Percentiles rank a stretch among this genome's conserved stretches.
Evolutionary conservation across 176 grass and related monocot genomes (phyloP).

Genomic region (Poa pratensis): DNA sequence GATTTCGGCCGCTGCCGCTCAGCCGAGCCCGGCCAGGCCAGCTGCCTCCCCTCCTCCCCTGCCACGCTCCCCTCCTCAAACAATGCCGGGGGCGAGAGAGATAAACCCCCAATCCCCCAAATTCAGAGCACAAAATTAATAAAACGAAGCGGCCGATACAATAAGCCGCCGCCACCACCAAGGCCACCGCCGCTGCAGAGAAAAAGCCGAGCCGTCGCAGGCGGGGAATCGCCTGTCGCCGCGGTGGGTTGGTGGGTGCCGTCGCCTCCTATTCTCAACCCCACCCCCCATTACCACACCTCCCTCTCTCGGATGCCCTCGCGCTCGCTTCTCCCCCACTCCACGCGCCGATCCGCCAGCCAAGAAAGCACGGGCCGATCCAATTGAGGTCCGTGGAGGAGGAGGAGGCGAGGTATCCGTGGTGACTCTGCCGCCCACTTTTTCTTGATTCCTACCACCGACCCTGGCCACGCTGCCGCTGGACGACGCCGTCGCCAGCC

Average conservation of each 20-base stretch:
- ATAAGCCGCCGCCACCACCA: slow-evolving; percentile 39
- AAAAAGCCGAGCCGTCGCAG: slow-evolving; percentile 43
- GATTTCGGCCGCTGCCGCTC: slow-evolving; percentile 17
- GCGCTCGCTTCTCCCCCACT: slow-evolving; percentile 46
- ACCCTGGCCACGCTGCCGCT: slow-evolving; percentile 41
- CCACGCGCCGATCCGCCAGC: slow-evolving; percentile 56
- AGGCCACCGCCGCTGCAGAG: slow-evolving; percentile 44
- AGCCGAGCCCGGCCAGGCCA: not conserved
- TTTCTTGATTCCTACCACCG: not conserved
- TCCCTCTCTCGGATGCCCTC: slow-evolving; percentile 44
- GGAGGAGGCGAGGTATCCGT: slow-evolving; percentile 33
- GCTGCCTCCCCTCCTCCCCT: slow-evolving; percentile 4
- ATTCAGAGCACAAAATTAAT: slow-evolving; percentile 41
- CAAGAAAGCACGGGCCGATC: slow-evolving; percentile 41
- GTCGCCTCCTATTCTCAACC: slow-evolving; percentile 31
- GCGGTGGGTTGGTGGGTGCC: slow-evolving; percentile 55
- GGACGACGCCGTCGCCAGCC: slow-evolving; percentile 44
- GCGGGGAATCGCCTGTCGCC: slow-evolving; percentile 43
- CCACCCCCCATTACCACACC: slow-evolving; percentile 45
- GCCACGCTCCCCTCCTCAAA: not conserved
- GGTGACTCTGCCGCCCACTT: not conserved
- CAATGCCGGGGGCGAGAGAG: not conserved
- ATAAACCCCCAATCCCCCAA: slow-evolving; percentile 34
- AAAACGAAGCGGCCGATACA: slow-evolving; percentile 48
- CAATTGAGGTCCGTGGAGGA: slow-evolving; percentile 54